Evolutionary conservation across 2,329 filamentous ascomycete species (phyloP).

Genomic region (Fusarium sp.): DNA sequence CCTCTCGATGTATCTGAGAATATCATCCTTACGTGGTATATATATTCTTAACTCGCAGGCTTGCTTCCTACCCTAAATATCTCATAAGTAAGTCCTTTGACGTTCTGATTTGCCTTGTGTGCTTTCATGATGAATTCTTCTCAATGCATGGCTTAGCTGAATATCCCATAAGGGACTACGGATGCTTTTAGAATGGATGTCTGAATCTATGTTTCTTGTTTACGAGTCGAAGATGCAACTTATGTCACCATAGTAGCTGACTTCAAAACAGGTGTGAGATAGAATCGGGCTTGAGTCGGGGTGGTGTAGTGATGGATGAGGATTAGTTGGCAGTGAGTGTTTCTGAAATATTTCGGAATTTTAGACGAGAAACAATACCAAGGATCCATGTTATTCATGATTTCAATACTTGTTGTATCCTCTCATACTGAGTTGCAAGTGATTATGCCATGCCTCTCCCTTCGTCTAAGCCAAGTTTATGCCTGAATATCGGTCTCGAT

Average conservation of each 20-base stretch:
- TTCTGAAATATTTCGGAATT: too few species aligned
- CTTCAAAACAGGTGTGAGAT: slow-evolving; percentile 12
- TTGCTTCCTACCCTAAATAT: not conserved
- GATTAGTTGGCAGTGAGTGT: not conserved
- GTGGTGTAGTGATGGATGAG: not conserved
- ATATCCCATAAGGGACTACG: slow-evolving; percentile 41
- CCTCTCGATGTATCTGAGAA: not conserved
- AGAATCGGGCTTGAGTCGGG: too few species aligned
- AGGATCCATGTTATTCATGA: not conserved
- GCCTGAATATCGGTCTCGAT: not conserved
- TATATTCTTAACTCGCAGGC: not conserved
- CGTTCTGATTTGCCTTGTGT: not conserved
- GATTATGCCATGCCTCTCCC: not conserved
- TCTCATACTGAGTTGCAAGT: not conserved
- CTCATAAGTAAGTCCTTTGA: slow-evolving; percentile 27
- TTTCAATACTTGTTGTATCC: not conserved
- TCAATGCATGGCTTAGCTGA: slow-evolving; percentile 57
- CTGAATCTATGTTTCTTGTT: slow-evolving; percentile 41
- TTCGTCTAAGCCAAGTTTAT: not conserved
- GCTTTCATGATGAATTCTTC: slow-evolving; percentile 51
- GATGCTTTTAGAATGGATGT: slow-evolving; percentile 53
- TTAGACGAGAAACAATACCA: not conserved
- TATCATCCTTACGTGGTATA: not conserved
- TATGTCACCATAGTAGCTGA: slow-evolving; percentile 6
- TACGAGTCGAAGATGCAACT: not conserved